Evolutionary conservation across 2,329 filamentous ascomycete genomes (phyloP).

Genomic region (Pezicula neosporulosa): DNA sequence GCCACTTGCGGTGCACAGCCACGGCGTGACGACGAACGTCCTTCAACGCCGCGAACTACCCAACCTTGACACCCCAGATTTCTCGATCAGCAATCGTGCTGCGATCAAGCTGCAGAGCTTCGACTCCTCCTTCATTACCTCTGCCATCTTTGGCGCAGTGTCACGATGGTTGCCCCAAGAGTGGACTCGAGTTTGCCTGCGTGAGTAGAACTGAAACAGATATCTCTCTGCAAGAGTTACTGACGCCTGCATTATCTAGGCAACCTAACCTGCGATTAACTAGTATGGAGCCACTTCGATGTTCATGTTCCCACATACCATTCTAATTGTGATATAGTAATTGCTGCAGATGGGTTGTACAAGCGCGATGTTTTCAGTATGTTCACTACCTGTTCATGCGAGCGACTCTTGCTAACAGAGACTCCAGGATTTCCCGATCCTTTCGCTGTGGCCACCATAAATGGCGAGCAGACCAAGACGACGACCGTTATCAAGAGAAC

Average conservation of each 20-base stretch:
- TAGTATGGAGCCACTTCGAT: constrained; percentile 55
- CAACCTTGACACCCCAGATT: constrained; percentile 1
- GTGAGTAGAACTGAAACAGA: constrained; percentile 42
- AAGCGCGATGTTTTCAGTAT: constrained; percentile 99
- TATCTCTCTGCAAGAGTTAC: constrained; percentile 6
- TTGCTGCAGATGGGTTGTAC: constrained; percentile 96
- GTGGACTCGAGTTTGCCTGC: constrained; percentile 60
- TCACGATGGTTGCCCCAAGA: constrained; percentile 39
- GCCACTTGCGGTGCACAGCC: neutral
- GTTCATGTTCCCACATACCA: constrained; percentile 1
- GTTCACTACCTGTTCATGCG: constrained; percentile 37
- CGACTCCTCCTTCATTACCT: constrained; percentile 27
- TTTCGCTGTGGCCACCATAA: constrained; percentile 94
- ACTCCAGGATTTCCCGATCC: constrained; percentile 87
- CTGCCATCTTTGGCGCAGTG: constrained; percentile 27
- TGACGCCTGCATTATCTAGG: constrained; percentile 38
- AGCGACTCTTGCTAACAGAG: constrained; percentile 11
- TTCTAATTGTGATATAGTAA: constrained; percentile 63
- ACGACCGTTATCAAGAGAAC: constrained; percentile 96
- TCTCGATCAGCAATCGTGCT: neutral
- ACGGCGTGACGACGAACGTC: neutral
- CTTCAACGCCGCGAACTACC: neutral
- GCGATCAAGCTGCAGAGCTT: constrained; percentile 17
- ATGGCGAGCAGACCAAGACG: constrained; percentile 98
- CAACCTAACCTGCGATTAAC: constrained; percentile 89